A percentile compares a stretch with the other conserved stretches of the same genome.
Conservation (phyloP, 176 grass and related monocot genomes). For the Dendrocalamus sinicus region DNA sequence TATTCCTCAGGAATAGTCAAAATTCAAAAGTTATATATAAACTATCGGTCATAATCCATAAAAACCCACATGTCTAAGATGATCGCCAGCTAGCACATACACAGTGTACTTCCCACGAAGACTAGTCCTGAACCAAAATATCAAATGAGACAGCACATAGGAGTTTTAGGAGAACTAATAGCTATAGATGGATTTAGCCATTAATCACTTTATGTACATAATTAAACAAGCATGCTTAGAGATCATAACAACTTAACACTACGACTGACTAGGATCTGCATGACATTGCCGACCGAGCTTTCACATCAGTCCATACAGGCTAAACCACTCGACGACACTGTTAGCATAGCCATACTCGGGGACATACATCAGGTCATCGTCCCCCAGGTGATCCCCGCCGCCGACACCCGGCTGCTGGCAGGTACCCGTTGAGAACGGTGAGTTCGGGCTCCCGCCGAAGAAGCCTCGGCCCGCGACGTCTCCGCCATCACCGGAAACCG, state of each 20-base stretch:
- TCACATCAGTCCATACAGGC: conserved; percentile 49
- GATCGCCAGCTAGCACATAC: conserved; percentile 27
- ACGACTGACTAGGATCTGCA: conserved; percentile 34
- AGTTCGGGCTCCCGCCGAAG: conserved; percentile 66
- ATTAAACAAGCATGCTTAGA: conserved; percentile 41
- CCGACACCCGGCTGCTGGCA: conserved; percentile 53
- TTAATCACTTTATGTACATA: conserved; percentile 50
- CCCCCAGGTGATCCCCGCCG: conserved; percentile 23
- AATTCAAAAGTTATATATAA: too few relatives aligned
- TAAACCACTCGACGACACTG: conserved; percentile 56
- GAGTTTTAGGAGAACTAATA: conserved; percentile 28
- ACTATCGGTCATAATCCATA: too few relatives aligned
- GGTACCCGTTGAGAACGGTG: conserved; percentile 70
- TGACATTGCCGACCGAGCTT: neutral
- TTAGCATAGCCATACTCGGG: conserved; percentile 49
- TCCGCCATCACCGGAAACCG: conserved; percentile 34
- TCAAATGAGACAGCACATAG: conserved; percentile 29
- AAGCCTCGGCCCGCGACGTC: conserved; percentile 17
- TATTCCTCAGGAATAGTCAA: accelerated
- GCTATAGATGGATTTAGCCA: conserved; percentile 45
- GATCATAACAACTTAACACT: conserved; percentile 36
- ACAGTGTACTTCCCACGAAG: conserved; percentile 18
- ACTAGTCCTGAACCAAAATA: neutral
- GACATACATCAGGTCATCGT: conserved; percentile 44
- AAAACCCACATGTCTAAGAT: neutral